Evolutionary conservation across 2,329 filamentous ascomycete species (phyloP).

Genomic region (Didymella pinodella): DNA sequence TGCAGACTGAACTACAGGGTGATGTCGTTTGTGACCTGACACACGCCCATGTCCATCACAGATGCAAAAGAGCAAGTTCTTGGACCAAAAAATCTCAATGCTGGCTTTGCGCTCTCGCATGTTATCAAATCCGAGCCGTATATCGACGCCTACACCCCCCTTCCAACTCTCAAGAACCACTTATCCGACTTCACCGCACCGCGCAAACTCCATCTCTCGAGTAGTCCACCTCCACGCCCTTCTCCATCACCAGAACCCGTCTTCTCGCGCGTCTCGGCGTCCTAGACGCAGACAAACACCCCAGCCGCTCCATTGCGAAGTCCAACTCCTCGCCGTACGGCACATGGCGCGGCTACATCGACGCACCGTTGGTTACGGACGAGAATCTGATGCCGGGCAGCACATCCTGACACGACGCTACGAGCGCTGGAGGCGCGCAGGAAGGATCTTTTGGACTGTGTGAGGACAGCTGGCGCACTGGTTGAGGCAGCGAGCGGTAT

Average conservation of each 20-base stretch:
- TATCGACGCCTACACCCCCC: constrained; percentile 27
- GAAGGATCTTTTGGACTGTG: no score
- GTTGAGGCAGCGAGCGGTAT: constrained; percentile 44
- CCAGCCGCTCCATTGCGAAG: constrained; percentile 50
- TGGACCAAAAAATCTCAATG: constrained; percentile 23
- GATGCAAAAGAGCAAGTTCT: constrained; percentile 48
- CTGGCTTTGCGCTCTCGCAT: constrained; percentile 39
- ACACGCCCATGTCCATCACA: constrained; percentile 51
- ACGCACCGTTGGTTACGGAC: constrained; percentile 34
- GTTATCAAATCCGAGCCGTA: constrained; percentile 24
- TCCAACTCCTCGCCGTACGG: constrained; percentile 10
- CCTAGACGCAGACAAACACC: constrained; percentile 38
- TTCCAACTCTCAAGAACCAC: constrained; percentile 29
- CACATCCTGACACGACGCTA: constrained; percentile 52
- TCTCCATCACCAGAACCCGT: constrained; percentile 51
- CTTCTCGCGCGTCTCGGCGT: constrained; percentile 46
- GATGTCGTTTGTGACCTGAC: constrained; percentile 40
- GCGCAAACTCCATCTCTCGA: no score
- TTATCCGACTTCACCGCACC: constrained; percentile 22
- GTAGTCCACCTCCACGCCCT: constrained; percentile 11
- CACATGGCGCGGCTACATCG: constrained; percentile 22
- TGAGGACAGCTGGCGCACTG: constrained; percentile 41
- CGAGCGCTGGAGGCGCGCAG: constrained; percentile 35
- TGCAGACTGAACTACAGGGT: constrained; percentile 22
- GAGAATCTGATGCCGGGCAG: constrained; percentile 48